Evolutionary conservation across 1,139 yeast genomes (phyloP), one percentile per base, ranked within the genome.

Genomic region (Sugiyamaella grinbergsii): DNA sequence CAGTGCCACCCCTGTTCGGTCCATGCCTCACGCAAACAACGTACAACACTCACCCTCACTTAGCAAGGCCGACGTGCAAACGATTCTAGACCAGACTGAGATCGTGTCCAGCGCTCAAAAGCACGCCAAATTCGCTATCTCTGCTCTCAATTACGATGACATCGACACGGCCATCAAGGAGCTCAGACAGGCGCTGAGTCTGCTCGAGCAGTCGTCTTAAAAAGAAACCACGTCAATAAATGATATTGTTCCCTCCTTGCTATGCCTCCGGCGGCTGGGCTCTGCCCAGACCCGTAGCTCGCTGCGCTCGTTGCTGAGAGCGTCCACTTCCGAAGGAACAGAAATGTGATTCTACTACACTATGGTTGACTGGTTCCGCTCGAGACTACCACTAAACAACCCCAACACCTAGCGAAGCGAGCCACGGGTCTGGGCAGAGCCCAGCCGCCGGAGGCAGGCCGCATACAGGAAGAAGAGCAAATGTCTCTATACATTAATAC

Each of bases 101-200:
- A 73, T 77, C 33, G 81, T 85, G 19, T 59, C 79, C n/a, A 73
- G 76, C 58, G 86, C 90, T 0, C 97, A 91, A 64, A 89, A 86
- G 63, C 86, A 82, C 58, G 93, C 97, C 46, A 87, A 85, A 67
- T 93, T 83, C 67, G 98, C 97, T 2, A 84, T 91, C 7, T 87
- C 96, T 45, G 98, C 98, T 0, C 76, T 93, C 60, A 91, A 90
- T 65, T 93, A 90, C 66, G 98, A 93, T 58, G 98, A 93, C 62
- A 72, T 82, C 41, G 74, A 68, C 4, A 93, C 98, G 0, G 98
- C 98, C 0, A 80, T 85, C 45, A 71, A 70, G n/a, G 95, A 93
- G 67, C 73, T 93, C 38, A 70, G 72, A 36, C 65, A 73, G 26
- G 7, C 26, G 5, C 26, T 23, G 26, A 8, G n/a, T n/a, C n/a